Base-by-base conservation (phyloP, 2,329 filamentous ascomycete species). In the Fusarium sp. region DNA sequence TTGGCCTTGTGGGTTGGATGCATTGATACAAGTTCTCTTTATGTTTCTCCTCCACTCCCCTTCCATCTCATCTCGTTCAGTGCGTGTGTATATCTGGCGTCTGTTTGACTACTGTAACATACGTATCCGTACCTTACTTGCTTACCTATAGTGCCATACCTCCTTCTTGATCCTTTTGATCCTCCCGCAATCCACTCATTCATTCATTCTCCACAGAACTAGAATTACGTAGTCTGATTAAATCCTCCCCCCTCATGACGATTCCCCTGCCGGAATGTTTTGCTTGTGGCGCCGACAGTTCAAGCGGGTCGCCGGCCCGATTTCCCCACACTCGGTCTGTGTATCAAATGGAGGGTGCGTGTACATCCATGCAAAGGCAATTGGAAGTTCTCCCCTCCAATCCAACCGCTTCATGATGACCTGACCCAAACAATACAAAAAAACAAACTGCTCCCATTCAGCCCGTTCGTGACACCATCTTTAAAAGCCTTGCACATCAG, bases 321-420 rank as follows among this genome's bases (percentile, higher is more conserved):
- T 71, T 74, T 70, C 70, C 71, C 67, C 67, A 70, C 71, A 74
- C 66, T 71, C 68, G 35, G 54, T 59, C 55, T 63, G 5, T 6
- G 22, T 22, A 64, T 54, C 56, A 41, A 39, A 33, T 33, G 35
- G 35, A 37, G 35, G 35, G 35, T 37, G 35, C 35, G 17, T 19
- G 44, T 56, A 40, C 62, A 67, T 49, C 62, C 62, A 46, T 67
- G 58, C 58, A 61, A 7, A 24, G 6, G 24, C 24, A 24, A 24
- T 7, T 24, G 24, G 24, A 24, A 35, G 28, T 49, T 51, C 46
- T 51, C 48, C 58, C 55, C n/a, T 47, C 47, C 44, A 43, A 47
- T 28, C 44, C 48, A 47, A 56, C 28, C 13, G 33, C 40, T 62
- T 19, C 24, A 47, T 45, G 59, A 47, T 45, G 59, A 52, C 62